Conservation (phyloP, 2,329 filamentous ascomycete species). For the Fusarium acutatum region DNA sequence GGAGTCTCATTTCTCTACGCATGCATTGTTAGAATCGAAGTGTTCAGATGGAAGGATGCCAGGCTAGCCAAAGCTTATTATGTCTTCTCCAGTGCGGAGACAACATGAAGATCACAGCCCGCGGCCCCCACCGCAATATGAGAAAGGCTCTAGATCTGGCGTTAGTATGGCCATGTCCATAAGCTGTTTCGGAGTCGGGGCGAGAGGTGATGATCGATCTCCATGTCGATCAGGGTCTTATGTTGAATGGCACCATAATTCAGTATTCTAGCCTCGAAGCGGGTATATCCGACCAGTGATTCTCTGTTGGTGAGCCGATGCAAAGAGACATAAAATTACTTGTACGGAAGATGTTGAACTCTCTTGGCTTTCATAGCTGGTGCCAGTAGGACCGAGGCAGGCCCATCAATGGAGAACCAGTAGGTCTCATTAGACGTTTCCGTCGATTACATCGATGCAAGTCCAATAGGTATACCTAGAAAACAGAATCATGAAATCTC, state of each 20-base stretch:
- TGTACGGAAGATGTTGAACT: not conserved
- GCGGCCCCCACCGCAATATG: not conserved
- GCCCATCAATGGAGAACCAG: not conserved
- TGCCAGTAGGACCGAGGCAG: conserved; percentile 22
- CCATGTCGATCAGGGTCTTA: conserved; percentile 34
- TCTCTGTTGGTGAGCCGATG: not conserved
- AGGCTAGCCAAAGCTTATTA: conserved; percentile 31
- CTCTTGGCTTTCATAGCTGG: conserved; percentile 13
- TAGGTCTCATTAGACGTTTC: not conserved
- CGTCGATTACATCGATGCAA: not conserved
- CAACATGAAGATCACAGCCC: not conserved
- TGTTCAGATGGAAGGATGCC: conserved; percentile 3
- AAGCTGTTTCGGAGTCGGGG: not conserved
- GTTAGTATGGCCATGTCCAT: not conserved
- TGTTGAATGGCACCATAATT: not conserved
- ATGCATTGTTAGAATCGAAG: not conserved
- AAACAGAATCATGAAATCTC: not conserved
- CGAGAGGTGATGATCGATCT: not conserved
- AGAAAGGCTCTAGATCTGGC: not conserved
- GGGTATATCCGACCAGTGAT: conserved; percentile 4
- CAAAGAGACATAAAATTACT: not conserved
- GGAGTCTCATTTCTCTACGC: not conserved
- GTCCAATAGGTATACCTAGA: not conserved
- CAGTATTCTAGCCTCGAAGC: not conserved
- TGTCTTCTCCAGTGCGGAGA: conserved; percentile 18